phyloP scores from a whole-genome alignment of 805 yeast genomes.

The Saccharomycopsis lassenensis region DNA sequence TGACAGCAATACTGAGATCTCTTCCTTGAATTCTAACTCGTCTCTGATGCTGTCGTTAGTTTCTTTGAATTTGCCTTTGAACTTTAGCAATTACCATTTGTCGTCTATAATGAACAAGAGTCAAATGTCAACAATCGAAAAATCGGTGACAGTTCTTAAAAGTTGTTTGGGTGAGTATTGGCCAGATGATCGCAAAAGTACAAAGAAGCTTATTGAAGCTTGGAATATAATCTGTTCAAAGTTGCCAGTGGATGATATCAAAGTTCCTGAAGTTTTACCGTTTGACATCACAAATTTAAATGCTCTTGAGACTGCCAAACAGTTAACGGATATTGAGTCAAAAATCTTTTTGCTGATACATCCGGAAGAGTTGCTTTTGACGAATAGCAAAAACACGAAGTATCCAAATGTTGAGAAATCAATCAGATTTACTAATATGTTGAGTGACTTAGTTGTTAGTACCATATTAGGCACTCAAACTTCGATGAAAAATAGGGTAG shows the following conservation, averaged over 20 bases:
- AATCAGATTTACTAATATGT: constrained; percentile 55
- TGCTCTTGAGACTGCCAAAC: constrained; percentile 68
- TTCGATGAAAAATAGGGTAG: constrained; percentile 37
- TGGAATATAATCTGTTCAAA: constrained; percentile 50
- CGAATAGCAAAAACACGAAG: constrained; percentile 44
- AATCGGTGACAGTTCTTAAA: constrained; percentile 41
- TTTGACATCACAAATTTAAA: constrained; percentile 43
- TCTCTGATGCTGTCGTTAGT: constrained; percentile 11
- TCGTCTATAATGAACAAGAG: constrained; percentile 27
- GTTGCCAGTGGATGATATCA: constrained; percentile 19
- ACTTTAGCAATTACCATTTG: constrained; percentile 45
- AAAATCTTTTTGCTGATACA: constrained; percentile 50
- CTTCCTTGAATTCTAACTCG: constrained; percentile 34
- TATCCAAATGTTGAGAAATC: constrained; percentile 42
- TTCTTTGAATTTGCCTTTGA: constrained; percentile 61
- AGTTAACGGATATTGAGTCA: constrained; percentile 62
- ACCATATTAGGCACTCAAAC: constrained; percentile 45
- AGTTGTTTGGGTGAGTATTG: constrained; percentile 30
- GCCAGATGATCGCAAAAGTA: constrained; percentile 13
- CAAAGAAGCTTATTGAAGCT: constrained; percentile 26
- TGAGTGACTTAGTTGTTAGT: constrained; percentile 65
- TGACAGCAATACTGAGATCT: constrained; percentile 27
- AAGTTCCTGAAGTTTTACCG: constrained; percentile 7
- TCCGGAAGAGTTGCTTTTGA: constrained; percentile 56
- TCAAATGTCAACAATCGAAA: constrained; percentile 31